phyloP scores from a whole-genome alignment of 1,139 yeast genomes.

The Zygosaccharomyces sapae region DNA sequence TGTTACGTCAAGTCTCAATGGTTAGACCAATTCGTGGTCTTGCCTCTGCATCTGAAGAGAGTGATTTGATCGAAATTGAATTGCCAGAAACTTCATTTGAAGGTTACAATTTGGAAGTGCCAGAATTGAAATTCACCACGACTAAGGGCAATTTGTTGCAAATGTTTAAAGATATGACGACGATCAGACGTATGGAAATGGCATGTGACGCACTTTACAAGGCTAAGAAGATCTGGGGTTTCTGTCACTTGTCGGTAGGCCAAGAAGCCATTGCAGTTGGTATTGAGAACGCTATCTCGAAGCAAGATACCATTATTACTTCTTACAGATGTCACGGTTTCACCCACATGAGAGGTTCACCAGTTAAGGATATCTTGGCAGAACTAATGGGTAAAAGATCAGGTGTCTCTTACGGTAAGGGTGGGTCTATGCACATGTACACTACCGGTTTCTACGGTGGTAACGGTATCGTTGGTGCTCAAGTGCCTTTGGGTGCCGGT shows the following conservation, averaged over 20 bases:
- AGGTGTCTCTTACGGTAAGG: slow-evolving; percentile 96
- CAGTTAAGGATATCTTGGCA: slow-evolving; percentile 85
- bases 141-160: slow-evolving; percentile 75
- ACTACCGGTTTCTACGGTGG: slow-evolving; percentile 96
- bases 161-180: slow-evolving; percentile 95
- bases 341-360: slow-evolving; percentile 91
- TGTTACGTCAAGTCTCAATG: slow-evolving; percentile 13
- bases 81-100: slow-evolving; percentile 81
- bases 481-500: slow-evolving; percentile 97
- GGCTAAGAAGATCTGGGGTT: slow-evolving; percentile 97
- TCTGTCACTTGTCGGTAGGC: slow-evolving; percentile 98
- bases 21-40: slow-evolving; percentile 16
- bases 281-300: slow-evolving; percentile 87
- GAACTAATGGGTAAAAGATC: slow-evolving; percentile 95
- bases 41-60: slow-evolving; percentile 25
- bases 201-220: slow-evolving; percentile 96
- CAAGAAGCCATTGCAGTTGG: slow-evolving; percentile 99
- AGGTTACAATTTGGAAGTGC: slow-evolving; percentile 78
- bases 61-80: slow-evolving; percentile 40
- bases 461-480: slow-evolving; percentile 99
- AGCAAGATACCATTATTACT: slow-evolving; percentile 83
- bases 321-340: slow-evolving; percentile 99
- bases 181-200: slow-evolving; percentile 97
- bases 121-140: slow-evolving; percentile 68
- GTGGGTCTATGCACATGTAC: slow-evolving; percentile 99